Evolutionary conservation across 2,329 filamentous ascomycete species (phyloP).

Genomic region (Periconia sp.): DNA sequence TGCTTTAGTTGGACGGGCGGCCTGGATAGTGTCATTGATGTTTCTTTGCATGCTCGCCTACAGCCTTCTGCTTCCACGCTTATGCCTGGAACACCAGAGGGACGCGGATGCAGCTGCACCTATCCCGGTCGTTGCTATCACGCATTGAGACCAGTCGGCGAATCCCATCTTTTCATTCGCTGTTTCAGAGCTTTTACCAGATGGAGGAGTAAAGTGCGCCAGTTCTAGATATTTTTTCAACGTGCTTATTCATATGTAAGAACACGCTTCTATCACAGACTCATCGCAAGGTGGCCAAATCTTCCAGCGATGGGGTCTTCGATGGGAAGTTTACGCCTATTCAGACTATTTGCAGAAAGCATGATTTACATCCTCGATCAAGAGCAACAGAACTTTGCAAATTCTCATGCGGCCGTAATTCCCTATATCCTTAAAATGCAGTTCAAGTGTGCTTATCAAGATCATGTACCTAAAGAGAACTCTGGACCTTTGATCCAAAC

Average conservation of each 20-base stretch:
- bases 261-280: too few relatives aligned
- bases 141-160: neutral
- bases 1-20: neutral
- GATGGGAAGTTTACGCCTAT: too few relatives aligned
- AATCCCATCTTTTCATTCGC: neutral
- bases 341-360: too few relatives aligned
- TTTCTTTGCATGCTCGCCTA: neutral
- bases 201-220: neutral
- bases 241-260: neutral
- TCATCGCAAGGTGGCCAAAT: too few relatives aligned
- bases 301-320: too few relatives aligned
- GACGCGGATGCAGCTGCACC: neutral
- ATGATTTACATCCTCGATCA: too few relatives aligned
- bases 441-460: too few relatives aligned
- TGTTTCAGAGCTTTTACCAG: neutral
- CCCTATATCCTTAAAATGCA: too few relatives aligned
- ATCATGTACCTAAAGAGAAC: neutral
- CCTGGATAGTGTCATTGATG: neutral
- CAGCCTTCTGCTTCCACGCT: neutral
- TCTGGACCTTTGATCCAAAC: slow-evolving; percentile 31
- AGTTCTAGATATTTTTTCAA: neutral
- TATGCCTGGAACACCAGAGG: neutral
- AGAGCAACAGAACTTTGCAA: too few relatives aligned
- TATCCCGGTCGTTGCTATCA: neutral
- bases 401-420: too few relatives aligned